A percentile compares a stretch with the other conserved stretches of the same genome.
phyloP scores from a whole-genome alignment of 78 protist genomes.

The Dictyostelium purpureum region DNA sequence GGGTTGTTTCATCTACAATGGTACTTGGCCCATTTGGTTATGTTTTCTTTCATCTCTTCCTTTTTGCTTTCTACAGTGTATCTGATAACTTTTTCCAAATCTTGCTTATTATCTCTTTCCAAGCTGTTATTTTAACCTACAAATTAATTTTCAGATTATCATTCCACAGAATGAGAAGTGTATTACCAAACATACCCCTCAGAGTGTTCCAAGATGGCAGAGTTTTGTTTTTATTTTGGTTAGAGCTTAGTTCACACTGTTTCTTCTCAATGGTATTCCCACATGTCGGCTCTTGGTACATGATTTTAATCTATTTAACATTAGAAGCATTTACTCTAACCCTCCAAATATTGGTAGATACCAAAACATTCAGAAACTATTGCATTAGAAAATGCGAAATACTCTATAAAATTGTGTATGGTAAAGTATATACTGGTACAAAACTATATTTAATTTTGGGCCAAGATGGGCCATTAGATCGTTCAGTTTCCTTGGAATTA shows the following conservation, averaged over 20 bases:
- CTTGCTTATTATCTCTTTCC: constrained; percentile 18
- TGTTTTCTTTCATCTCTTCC: constrained; percentile 51
- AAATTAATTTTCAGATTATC: constrained; percentile 37
- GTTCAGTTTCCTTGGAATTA: constrained; percentile 36
- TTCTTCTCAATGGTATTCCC: constrained; percentile 70
- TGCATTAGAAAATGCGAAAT: neutral
- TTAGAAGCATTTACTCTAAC: constrained; percentile 14
- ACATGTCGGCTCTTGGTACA: constrained; percentile 46
- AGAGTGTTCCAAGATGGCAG: constrained; percentile 68
- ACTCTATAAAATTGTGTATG: neutral
- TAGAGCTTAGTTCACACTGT: constrained; percentile 29
- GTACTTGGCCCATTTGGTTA: constrained; percentile 47
- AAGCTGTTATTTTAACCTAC: neutral
- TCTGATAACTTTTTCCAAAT: neutral
- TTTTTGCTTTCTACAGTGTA: constrained; percentile 61
- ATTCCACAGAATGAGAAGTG: constrained; percentile 45
- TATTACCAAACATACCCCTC: constrained; percentile 47
- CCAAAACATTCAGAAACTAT: neutral
- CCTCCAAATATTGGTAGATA: constrained; percentile 18
- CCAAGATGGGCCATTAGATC: constrained; percentile 30
- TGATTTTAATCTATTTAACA: constrained; percentile 31
- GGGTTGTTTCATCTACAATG: constrained; percentile 55
- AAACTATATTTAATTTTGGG: constrained; percentile 1
- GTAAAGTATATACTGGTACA: neutral
- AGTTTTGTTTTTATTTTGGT: constrained; percentile 53